phyloP scores from a whole-genome alignment of 768 basidiomycete species.

The Chalciporus chontae region DNA sequence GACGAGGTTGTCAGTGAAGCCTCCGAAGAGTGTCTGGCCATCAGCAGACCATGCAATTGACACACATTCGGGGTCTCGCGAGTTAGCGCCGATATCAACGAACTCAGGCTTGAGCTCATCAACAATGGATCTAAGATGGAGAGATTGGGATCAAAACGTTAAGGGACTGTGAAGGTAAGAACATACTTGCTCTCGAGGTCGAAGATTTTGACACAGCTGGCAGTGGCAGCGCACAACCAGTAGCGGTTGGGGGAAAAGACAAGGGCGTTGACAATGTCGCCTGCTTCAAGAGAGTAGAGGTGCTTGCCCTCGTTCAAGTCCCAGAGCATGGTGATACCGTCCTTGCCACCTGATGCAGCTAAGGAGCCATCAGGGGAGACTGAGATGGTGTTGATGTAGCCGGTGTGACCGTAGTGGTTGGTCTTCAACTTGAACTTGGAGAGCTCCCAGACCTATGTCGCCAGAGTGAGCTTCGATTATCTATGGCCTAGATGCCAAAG shows the following conservation, averaged over 20 bases:
- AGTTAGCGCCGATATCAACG: constrained; percentile 65
- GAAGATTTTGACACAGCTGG: constrained; percentile 98
- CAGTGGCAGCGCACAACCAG: constrained; percentile 99
- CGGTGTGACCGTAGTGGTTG: constrained; percentile 99
- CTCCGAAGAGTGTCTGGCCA: constrained; percentile 95
- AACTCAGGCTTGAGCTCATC: constrained; percentile 98
- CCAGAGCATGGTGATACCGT: constrained; percentile 99
- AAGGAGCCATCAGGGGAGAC: constrained; percentile 99
- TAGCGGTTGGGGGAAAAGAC: constrained; percentile 99
- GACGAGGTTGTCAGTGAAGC: constrained; percentile 92
- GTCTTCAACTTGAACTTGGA: constrained; percentile 99
- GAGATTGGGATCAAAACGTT: constrained; percentile 1
- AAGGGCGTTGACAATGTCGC: constrained; percentile 97
- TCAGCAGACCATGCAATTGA: constrained; percentile 99
- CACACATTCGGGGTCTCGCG: constrained; percentile 85
- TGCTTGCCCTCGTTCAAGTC: constrained; percentile 99
- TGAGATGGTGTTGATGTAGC: constrained; percentile 98
- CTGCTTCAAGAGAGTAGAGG: constrained; percentile 98
- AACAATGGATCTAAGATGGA: constrained; percentile 74
- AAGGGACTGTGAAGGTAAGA: not conserved
- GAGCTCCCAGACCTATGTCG: constrained; percentile 95
- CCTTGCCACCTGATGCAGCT: constrained; percentile 98
- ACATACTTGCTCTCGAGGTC: constrained; percentile 98
- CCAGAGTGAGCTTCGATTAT: constrained; percentile 14
- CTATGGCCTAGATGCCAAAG: constrained; percentile 2